Base-by-base conservation (phyloP, 2,329 filamentous ascomycete genomes). In the Aspergillus thermomutatus region DNA sequence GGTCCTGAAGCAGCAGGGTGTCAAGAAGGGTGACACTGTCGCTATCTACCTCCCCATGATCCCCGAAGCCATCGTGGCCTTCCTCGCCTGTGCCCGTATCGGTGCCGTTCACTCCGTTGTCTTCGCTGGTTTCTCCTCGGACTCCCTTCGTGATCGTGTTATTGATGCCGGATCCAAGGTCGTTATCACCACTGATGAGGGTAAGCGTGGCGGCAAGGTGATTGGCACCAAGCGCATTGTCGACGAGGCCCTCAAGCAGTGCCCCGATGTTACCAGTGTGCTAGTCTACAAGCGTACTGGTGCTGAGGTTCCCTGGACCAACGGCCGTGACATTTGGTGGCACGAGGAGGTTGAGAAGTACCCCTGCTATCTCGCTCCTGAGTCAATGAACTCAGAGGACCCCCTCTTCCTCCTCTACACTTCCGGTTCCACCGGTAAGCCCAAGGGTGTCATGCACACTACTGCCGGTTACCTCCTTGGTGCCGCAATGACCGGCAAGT, bases 171-270 rank as follows among this genome's bases (percentile, higher is more conserved):
- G 91, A 66, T 93, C 89, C 75, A 96, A 89, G 80, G 90, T 97
- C 53, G 89, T 97, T 77, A 97, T 99, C 72, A 99, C 94, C 58
- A 89, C 91, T 1, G 94, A 99, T 74, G 94, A 99, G 83, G 94
- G 94, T 72, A 96, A 95, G 84, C 91, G 94, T 69, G 94, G 94
- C 68, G 94, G 94, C 74, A 99, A 97, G 83, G 78, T 95, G 69
- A 97, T 99, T 73, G 90, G 91, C 69, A 97, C 93, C 69, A 97
- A 99, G 87, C 96, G 96, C 82, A 97, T 99, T 72, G 94, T 97
- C 65, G 94, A 99, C 71, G 94, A 97, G 72, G 93, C 93, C 40
- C 84, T 99, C 59, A 96, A 94, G 82, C 91, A 96, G 78, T 97
- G 93, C 78, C 93, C 93, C 19, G 88, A 91, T 66, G 90, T 99